Evolutionary conservation across 2,329 filamentous ascomycete species (phyloP).

Genomic region (Neonectria punicea): DNA sequence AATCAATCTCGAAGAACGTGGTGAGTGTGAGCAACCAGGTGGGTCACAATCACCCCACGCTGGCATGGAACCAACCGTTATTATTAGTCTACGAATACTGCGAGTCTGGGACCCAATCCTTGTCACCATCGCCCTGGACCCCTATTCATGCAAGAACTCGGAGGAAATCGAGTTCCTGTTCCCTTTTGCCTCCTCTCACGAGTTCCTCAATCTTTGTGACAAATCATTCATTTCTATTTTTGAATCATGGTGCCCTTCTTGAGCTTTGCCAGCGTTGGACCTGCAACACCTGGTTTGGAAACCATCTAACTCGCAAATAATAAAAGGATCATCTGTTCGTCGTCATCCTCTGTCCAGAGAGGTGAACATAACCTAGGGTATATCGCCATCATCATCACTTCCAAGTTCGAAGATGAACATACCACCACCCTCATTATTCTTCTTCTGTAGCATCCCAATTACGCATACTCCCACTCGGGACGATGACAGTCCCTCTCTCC

Average conservation of each 20-base stretch:
- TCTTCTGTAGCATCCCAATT: slow-evolving; percentile 78
- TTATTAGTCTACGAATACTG: not conserved
- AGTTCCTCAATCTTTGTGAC: not conserved
- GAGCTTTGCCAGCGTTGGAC: not conserved
- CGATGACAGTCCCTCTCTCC: slow-evolving; percentile 88
- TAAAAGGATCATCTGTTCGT: slow-evolving; percentile 1
- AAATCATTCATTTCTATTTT: slow-evolving; percentile 9
- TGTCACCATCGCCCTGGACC: slow-evolving; percentile 3
- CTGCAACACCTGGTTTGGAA: not conserved
- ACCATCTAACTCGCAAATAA: not conserved
- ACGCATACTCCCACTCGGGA: slow-evolving; percentile 85
- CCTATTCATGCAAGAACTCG: not conserved
- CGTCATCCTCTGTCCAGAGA: not conserved
- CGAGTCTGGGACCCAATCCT: not conserved
- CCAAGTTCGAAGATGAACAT: slow-evolving; percentile 67
- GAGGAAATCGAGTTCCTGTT: not conserved
- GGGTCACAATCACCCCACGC: not conserved
- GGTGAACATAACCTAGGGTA: slow-evolving; percentile 48
- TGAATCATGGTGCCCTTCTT: not conserved
- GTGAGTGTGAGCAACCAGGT: too few species aligned
- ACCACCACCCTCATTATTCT: slow-evolving; percentile 47
- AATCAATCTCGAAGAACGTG: too few species aligned
- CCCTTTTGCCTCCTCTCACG: not conserved
- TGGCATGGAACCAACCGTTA: not conserved
- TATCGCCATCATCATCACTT: slow-evolving; percentile 59